These are phyloP conservation scores for Diaporthe velutina DNA, from an alignment of 2,329 filamentous ascomycete genomes.

Conservation along the genomic window DNA sequence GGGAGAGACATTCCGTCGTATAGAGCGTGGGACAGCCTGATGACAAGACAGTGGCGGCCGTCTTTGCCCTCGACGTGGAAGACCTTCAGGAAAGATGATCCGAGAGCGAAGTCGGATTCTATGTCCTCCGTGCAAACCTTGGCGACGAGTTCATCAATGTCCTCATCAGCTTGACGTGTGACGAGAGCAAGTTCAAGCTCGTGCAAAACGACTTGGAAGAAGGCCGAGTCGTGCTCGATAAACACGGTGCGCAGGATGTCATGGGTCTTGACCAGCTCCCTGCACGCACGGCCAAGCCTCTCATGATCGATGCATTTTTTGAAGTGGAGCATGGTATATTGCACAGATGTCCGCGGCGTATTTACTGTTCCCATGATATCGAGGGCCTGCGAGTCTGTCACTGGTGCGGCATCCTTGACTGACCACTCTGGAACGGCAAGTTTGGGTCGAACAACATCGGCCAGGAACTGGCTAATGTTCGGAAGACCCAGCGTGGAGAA, in stretches of 20 bases:
- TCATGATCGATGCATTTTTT: slow-evolving; percentile 45
- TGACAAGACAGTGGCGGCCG: slow-evolving; percentile 49
- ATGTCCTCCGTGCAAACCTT: slow-evolving; percentile 51
- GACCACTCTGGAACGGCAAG: slow-evolving; percentile 53
- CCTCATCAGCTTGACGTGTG: slow-evolving; percentile 43
- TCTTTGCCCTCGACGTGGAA: slow-evolving; percentile 43
- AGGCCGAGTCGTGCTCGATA: slow-evolving; percentile 49
- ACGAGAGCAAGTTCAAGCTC: slow-evolving; percentile 49
- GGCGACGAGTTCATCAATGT: slow-evolving; percentile 49
- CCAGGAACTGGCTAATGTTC: slow-evolving; percentile 50
- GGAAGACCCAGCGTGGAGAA: slow-evolving; percentile 51
- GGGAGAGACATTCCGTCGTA: slow-evolving; percentile 62
- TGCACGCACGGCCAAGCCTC: slow-evolving; percentile 47
- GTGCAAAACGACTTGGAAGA: slow-evolving; percentile 51
- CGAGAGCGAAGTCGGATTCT: slow-evolving; percentile 51
- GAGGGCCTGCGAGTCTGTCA: slow-evolving; percentile 54
- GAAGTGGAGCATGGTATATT: slow-evolving; percentile 53
- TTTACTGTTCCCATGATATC: slow-evolving; percentile 55
- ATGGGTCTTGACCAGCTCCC: slow-evolving; percentile 46
- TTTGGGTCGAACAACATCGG: slow-evolving; percentile 50
- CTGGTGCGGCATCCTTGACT: slow-evolving; percentile 54
- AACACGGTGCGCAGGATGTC: slow-evolving; percentile 56
- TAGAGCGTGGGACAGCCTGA: slow-evolving; percentile 61
- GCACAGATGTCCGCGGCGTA: slow-evolving; percentile 51
- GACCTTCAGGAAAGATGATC: slow-evolving; percentile 53